phyloP scores from a whole-genome alignment of 768 basidiomycete species.

The Mycena chlorophos region DNA sequence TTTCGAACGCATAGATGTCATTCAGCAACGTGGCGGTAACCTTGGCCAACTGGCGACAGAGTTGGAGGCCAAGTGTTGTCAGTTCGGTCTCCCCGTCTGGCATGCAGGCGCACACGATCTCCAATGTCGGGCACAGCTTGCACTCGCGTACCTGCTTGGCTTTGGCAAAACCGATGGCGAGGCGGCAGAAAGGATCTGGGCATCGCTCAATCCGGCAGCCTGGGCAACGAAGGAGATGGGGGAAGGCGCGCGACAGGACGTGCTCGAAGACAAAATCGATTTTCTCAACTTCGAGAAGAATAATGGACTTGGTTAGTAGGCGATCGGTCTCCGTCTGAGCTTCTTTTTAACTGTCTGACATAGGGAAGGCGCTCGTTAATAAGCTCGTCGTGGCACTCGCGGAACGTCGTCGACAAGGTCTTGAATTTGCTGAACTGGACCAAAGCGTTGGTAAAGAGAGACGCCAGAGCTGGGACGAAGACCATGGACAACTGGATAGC shows the following conservation, averaged over 20 bases:
- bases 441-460: not conserved
- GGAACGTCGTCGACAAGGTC: conserved; percentile 1
- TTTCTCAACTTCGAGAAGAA: conserved; percentile 20
- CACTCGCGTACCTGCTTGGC: conserved; percentile 12
- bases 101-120: conserved; percentile 19
- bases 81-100: conserved; percentile 18
- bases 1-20: conserved; percentile 8
- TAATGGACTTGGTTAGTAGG: too few species aligned
- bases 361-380: not conserved
- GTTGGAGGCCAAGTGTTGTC: not conserved
- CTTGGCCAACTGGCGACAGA: conserved; percentile 2
- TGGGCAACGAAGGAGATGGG: conserved; percentile 34
- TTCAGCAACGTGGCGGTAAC: too few species aligned
- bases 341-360: conserved; percentile 13
- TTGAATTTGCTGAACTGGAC: conserved; percentile 3
- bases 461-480: not conserved
- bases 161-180: conserved; percentile 14
- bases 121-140: conserved; percentile 11
- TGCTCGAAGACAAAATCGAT: conserved; percentile 28
- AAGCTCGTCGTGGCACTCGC: conserved; percentile 3
- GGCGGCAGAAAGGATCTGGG: conserved; percentile 29
- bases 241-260: conserved; percentile 22
- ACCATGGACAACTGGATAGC: conserved; percentile 15
- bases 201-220: conserved; percentile 23
- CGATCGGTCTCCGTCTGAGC: conserved; percentile 18